These are phyloP conservation scores for Chrysosporium queenslandicum DNA, from an alignment of 2,329 filamentous ascomycete genomes.

Conservation along the genomic window DNA sequence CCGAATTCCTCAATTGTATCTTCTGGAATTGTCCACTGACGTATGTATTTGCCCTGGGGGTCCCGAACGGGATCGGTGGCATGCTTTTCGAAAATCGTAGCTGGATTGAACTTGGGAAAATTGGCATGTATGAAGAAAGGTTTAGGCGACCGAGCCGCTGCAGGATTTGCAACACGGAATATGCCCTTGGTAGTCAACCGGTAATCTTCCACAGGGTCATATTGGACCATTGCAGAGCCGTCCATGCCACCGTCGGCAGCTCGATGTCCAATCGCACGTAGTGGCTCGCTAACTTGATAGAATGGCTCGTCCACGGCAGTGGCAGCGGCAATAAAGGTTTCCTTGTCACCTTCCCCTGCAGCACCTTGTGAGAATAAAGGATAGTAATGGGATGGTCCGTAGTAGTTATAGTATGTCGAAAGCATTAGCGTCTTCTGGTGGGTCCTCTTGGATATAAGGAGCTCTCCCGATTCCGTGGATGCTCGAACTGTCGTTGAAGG, in stretches of 20 bases:
- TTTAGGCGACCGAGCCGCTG: conserved; percentile 24
- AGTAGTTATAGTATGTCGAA: conserved; percentile 42
- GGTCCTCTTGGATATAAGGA: conserved; percentile 37
- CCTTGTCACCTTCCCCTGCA: conserved; percentile 43
- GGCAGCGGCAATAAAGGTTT: conserved; percentile 42
- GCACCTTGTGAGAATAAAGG: conserved; percentile 40
- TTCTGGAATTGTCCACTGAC: conserved; percentile 27
- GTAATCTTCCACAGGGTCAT: conserved; percentile 30
- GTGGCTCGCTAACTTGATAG: conserved; percentile 35
- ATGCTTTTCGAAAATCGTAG: conserved; percentile 27
- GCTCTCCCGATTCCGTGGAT: conserved; percentile 38
- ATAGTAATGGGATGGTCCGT: conserved; percentile 39
- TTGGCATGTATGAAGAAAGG: conserved; percentile 36
- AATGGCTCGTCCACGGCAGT: conserved; percentile 32
- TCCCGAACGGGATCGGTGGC: conserved; percentile 25
- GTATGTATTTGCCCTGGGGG: conserved; percentile 26
- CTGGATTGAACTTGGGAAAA: conserved; percentile 34
- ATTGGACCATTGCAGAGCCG: conserved; percentile 33
- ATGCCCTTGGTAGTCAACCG: conserved; percentile 20
- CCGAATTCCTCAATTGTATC: conserved; percentile 25
- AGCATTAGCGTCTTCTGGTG: conserved; percentile 38
- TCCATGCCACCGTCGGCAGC: conserved; percentile 23
- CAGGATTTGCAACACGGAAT: conserved; percentile 22
- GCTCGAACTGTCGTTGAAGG: conserved; percentile 20
- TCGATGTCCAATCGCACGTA: conserved; percentile 27